phyloP scores from a whole-genome alignment of 257 asterid species.

The Nicotiana benthamiana region DNA sequence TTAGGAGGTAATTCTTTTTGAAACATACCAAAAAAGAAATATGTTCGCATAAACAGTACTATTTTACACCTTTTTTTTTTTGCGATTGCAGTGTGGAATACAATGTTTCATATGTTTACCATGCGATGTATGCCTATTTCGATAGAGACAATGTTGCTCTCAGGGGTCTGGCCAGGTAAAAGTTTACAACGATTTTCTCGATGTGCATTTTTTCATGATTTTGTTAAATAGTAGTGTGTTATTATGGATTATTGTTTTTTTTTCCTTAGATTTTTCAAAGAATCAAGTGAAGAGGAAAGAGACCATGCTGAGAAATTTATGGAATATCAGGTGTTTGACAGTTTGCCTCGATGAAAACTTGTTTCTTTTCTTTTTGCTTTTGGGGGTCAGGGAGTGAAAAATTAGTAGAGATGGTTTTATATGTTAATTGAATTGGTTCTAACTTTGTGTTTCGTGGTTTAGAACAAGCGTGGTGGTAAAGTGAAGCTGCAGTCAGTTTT shows the following conservation, averaged over 20 bases:
- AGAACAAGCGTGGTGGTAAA: constrained; percentile 31
- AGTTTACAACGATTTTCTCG: neutral
- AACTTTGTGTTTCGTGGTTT: neutral
- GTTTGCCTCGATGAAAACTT: neutral
- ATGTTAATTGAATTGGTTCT: neutral
- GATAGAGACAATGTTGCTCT: constrained; percentile 63
- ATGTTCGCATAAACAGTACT: no score
- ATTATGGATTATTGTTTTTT: neutral
- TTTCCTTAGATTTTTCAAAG: constrained; percentile 44
- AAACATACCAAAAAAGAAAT: no score
- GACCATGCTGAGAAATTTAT: constrained; percentile 56
- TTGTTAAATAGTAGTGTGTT: neutral
- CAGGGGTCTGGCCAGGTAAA: constrained; percentile 53
- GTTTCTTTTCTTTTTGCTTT: neutral
- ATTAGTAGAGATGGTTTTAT: neutral
- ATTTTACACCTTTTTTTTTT: neutral
- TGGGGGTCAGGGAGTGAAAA: neutral
- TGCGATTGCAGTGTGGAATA: constrained; percentile 44
- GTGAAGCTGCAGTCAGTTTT: constrained; percentile 16
- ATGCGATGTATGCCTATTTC: constrained; percentile 59
- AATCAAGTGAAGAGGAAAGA: constrained; percentile 53
- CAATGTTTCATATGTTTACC: constrained; percentile 54
- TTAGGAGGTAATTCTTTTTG: no score
- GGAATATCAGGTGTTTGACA: constrained; percentile 49
- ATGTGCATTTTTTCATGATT: neutral